Base-by-base conservation (phyloP, 805 yeast genomes). In the Pichia manshurica region DNA sequence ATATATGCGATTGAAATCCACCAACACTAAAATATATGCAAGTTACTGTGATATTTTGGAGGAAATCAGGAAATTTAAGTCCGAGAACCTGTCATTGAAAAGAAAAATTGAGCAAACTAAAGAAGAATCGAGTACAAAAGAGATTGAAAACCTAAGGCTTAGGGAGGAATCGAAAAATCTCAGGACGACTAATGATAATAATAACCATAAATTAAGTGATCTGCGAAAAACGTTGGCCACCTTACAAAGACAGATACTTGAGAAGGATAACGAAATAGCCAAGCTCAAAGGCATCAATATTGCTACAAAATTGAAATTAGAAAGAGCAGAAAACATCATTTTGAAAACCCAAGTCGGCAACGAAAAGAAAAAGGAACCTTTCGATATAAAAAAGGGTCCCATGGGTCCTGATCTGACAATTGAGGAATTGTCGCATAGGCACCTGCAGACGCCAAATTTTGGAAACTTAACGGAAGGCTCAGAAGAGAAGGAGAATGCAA, bases 41-140 rank as follows among this genome's bases (percentile, higher is more conserved):
- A 60, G 61, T 31, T 61, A 61, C 42, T 58, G 50, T 39, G 60
- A 56, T 31, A 46, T 61, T 22, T 45, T 56, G 25, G 50, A 52
- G 15, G 52, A 52, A 16, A 33, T 50, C 4, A 46, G 46, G 23
- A n/a, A n/a, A n/a, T 22, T 37, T 2, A 42, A 45, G 20, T 4
- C 1, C 2, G 32, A 40, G 8, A 45, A 47, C 16, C 2, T 19
- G 12, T 20, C 20, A 5, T 5, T 38, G 7, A 37, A 46, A 4
- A 29, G 12, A 2, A 46, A 44, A 13, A 20, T 41, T 15, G 13
- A 31, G 39, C 17, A 33, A 33, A 6, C 45, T 31, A 19, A 37
- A 23, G 21, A 35, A 22, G 34, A 21, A n/a, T 20, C 16, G 29
- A 9, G 21, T 17, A 21, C 12, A 6, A 13, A 42, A 34, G 15